Conservation (phyloP, 2,329 filamentous ascomycete species). For the Penicillium corylophilum region DNA sequence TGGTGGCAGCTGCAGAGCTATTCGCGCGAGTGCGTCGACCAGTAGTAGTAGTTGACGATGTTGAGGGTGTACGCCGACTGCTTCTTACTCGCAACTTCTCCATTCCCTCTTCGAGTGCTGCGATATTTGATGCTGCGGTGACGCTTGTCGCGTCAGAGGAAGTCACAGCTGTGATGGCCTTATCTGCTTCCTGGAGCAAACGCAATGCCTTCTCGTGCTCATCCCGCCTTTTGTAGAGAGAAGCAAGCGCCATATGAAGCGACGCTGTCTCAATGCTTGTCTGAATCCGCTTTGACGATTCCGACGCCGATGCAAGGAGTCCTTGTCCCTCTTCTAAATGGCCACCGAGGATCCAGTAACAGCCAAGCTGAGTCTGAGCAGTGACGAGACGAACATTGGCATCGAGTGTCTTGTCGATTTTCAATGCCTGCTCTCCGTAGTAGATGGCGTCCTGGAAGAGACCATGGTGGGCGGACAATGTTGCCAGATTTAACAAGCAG, state of each 20-base stretch:
- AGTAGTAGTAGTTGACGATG: slow-evolving; percentile 22
- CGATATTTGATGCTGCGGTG: slow-evolving; percentile 31
- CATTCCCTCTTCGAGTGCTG: slow-evolving; percentile 44
- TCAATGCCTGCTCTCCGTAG: slow-evolving; percentile 80
- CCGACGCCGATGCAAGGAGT: slow-evolving; percentile 58
- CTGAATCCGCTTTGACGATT: slow-evolving; percentile 51
- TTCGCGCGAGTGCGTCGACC: slow-evolving; percentile 31
- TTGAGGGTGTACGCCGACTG: slow-evolving; percentile 25
- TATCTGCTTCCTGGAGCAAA: slow-evolving; percentile 51
- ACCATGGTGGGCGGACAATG: slow-evolving; percentile 78
- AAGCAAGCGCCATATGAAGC: slow-evolving; percentile 44
- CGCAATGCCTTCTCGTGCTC: slow-evolving; percentile 50
- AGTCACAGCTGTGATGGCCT: slow-evolving; percentile 44
- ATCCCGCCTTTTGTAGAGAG: slow-evolving; percentile 49
- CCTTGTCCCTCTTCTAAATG: slow-evolving; percentile 53
- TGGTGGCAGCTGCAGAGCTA: slow-evolving; percentile 22
- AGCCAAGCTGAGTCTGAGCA: slow-evolving; percentile 48
- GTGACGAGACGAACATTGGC: slow-evolving; percentile 56
- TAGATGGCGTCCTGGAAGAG: slow-evolving; percentile 85
- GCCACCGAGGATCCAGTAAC: slow-evolving; percentile 52
- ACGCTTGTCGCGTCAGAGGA: slow-evolving; percentile 30
- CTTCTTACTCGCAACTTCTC: slow-evolving; percentile 40
- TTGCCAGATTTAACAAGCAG: slow-evolving; percentile 70
- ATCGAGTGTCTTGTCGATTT: slow-evolving; percentile 68
- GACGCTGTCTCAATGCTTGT: slow-evolving; percentile 56